Conservation (phyloP, 352 stramenopile genomes). For the Phytophthora capsici region DNA sequence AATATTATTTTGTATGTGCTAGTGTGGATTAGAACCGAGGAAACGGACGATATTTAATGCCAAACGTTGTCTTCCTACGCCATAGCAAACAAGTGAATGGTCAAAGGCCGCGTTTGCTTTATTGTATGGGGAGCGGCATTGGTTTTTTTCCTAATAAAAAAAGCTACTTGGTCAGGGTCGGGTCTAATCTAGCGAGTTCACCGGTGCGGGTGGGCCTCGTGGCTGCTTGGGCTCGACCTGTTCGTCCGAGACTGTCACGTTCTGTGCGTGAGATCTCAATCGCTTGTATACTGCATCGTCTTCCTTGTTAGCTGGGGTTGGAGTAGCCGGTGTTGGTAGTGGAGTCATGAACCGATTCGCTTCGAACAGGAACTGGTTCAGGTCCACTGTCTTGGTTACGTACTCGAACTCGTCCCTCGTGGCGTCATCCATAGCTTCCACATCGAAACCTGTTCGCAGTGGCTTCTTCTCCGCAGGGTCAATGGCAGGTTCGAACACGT, state of each 20-base stretch:
- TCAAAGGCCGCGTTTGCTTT: constrained; percentile 19
- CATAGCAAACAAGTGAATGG: constrained; percentile 32
- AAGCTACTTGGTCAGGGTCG: constrained; percentile 26
- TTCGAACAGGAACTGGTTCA: constrained; percentile 79
- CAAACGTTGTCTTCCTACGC: constrained; percentile 3
- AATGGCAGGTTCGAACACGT: constrained; percentile 60
- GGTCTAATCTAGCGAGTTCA: constrained; percentile 38
- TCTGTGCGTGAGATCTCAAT: constrained; percentile 17
- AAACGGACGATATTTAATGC: constrained; percentile 30
- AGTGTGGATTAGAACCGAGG: constrained; percentile 39
- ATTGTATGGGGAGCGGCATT: constrained; percentile 23
- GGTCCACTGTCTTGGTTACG: constrained; percentile 60
- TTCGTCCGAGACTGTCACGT: constrained; percentile 25
- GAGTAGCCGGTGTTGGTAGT: constrained; percentile 6
- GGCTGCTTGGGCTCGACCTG: constrained; percentile 24
- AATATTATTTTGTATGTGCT: constrained; percentile 38
- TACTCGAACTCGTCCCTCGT: constrained; percentile 56
- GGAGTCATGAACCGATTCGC: constrained; percentile 67
- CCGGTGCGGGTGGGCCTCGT: constrained; percentile 24
- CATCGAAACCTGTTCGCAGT: constrained; percentile 62
- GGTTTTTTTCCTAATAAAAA: constrained; percentile 30
- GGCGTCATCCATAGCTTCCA: constrained; percentile 61
- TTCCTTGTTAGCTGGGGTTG: background rate
- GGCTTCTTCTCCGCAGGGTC: constrained; percentile 63
- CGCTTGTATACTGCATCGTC: constrained; percentile 10